These are phyloP conservation scores for Nowakowskiella sp. DNA, from an alignment of 192 early-diverging fungal genomes.

Conservation along the genomic window DNA sequence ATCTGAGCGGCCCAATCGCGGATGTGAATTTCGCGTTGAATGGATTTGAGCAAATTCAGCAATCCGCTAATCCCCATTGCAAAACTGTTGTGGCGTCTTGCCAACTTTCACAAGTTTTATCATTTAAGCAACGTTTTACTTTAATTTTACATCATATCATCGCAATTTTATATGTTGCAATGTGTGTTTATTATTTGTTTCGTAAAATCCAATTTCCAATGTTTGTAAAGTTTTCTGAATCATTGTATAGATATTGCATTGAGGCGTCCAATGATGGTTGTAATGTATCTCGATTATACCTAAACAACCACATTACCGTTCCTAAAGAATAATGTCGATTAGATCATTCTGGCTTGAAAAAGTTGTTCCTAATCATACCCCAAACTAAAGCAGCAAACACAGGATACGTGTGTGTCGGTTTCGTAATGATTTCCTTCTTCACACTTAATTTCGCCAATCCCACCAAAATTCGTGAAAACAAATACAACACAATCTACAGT, in stretches of 20 bases:
- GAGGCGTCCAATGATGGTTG: constrained; percentile 87
- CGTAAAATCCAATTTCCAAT: constrained; percentile 73
- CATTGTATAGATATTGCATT: constrained; percentile 92
- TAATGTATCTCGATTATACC: constrained; percentile 75
- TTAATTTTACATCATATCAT: too few species aligned
- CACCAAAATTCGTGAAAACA: constrained; percentile 85
- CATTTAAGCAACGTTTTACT: too few species aligned
- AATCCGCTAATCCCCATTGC: too few species aligned
- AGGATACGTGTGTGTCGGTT: constrained; percentile 72
- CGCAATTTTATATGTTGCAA: too few species aligned
- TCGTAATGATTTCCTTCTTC: constrained; percentile 60
- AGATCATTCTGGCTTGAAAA: neutral
- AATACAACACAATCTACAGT: constrained; percentile 77
- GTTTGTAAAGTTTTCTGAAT: constrained; percentile 72
- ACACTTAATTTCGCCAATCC: constrained; percentile 77
- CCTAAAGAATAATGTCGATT: constrained; percentile 11
- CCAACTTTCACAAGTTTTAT: too few species aligned
- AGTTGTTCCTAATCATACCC: constrained; percentile 45
- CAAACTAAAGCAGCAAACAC: constrained; percentile 90
- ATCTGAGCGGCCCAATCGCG: too few species aligned
- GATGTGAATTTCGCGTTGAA: constrained; percentile 61
- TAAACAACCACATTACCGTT: constrained; percentile 91
- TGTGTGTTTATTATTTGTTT: constrained; percentile 53
- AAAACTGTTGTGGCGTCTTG: too few species aligned
- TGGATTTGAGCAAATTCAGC: constrained; percentile 69